Percentiles rank a stretch among this genome's conserved stretches.
phyloP scores from a whole-genome alignment of 2,329 filamentous ascomycete genomes.

The Catunica adiposa region DNA sequence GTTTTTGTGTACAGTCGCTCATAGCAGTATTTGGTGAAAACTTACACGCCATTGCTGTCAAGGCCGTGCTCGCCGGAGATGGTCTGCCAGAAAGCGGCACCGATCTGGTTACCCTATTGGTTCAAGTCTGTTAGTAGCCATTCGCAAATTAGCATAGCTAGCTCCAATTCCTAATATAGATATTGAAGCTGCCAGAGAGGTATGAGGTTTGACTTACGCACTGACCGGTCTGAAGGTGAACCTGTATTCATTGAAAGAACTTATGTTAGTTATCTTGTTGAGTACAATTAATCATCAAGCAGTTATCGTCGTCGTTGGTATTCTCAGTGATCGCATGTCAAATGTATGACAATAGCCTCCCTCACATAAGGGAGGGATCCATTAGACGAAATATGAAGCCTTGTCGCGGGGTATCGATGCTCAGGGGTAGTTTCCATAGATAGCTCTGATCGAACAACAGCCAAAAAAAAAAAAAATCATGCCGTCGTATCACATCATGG shows the following conservation, averaged over 20 bases:
- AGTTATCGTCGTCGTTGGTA: slow-evolving; percentile 3
- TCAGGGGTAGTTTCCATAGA: slow-evolving; percentile 3
- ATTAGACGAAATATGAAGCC: slow-evolving; percentile 16
- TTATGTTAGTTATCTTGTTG: slow-evolving; percentile 8
- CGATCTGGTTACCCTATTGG: slow-evolving; percentile 94
- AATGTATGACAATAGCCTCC: not conserved
- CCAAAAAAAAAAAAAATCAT: not conserved
- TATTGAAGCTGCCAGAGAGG: not conserved
- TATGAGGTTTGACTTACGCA: slow-evolving; percentile 48
- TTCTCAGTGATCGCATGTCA: not conserved
- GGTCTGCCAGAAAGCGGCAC: slow-evolving; percentile 97
- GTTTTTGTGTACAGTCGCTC: not conserved
- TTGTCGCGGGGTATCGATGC: slow-evolving; percentile 19
- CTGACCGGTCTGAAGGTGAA: slow-evolving; percentile 99
- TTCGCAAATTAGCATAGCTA: not conserved
- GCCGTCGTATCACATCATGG: not conserved
- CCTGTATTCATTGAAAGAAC: slow-evolving; percentile 45
- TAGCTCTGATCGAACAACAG: not conserved
- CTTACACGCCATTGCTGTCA: slow-evolving; percentile 89
- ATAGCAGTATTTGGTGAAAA: slow-evolving; percentile 18
- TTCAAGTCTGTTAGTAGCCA: slow-evolving; percentile 24
- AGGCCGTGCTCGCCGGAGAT: slow-evolving; percentile 90
- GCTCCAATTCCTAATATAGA: slow-evolving; percentile 8
- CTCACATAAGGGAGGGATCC: not conserved
- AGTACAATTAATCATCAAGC: not conserved